phyloP scores from a whole-genome alignment of 495 filamentous ascomycete genomes.

The Polyplosphaeria fusca region DNA sequence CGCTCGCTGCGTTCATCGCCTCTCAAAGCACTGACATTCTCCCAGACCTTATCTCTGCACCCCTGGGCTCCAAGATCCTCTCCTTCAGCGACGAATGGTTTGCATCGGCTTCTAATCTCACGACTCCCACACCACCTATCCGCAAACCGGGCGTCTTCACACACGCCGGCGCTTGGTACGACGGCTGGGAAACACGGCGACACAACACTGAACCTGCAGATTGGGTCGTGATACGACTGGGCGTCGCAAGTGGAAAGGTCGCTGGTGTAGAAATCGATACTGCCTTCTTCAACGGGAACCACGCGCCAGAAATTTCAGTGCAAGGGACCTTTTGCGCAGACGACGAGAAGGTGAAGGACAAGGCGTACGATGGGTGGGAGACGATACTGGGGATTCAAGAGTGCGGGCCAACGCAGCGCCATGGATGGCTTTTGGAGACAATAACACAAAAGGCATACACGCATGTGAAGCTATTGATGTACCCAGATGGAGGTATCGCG shows the following conservation, averaged over 20 bases:
- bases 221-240: conserved; percentile 79
- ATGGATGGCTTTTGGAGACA: conserved; percentile 69
- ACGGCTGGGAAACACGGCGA: conserved; percentile 90
- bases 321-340: conserved; percentile 62
- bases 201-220: conserved; percentile 79
- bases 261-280: conserved; percentile 85
- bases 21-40: conserved; percentile 8
- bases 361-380: conserved; percentile 63
- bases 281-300: conserved; percentile 81
- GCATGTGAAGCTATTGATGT: conserved; percentile 85
- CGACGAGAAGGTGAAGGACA: conserved; percentile 50
- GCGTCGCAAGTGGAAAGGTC: conserved; percentile 71
- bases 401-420: conserved; percentile 73
- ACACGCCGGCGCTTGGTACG: conserved; percentile 86
- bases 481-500: conserved; percentile 91
- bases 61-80: conserved; percentile 70
- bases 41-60: conserved; percentile 72
- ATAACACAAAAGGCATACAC: conserved; percentile 67
- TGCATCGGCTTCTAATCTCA: conserved; percentile 74
- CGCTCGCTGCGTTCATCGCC: neutral
- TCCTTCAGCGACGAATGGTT: conserved; percentile 86
- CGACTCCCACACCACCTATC: conserved; percentile 71
- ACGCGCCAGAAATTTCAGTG: conserved; percentile 78
- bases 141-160: conserved; percentile 78
- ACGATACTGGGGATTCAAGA: conserved; percentile 65